A percentile compares a stretch with the other conserved stretches of the same genome.
Conservation (phyloP, 2,329 filamentous ascomycete species). For the Didymella keratinophila region DNA sequence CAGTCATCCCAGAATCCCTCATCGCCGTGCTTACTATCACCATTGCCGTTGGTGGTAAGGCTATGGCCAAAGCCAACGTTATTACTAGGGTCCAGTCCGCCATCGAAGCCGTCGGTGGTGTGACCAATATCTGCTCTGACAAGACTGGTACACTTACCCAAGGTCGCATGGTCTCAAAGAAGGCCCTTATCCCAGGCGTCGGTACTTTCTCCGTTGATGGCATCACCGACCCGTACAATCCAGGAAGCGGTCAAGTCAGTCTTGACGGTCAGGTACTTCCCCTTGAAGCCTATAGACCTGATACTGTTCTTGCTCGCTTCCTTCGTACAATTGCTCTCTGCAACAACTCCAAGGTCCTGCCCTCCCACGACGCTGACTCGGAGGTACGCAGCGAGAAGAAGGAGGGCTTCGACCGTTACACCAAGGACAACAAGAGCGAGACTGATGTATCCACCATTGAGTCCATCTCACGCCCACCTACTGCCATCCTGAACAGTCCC, state of each 20-base stretch:
- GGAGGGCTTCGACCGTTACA: slow-evolving; percentile 48
- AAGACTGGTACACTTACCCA: slow-evolving; percentile 53
- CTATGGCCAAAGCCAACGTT: slow-evolving; percentile 53
- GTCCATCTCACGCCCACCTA: slow-evolving; percentile 41
- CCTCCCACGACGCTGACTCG: slow-evolving; percentile 35
- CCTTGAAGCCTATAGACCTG: slow-evolving; percentile 34
- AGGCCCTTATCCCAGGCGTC: slow-evolving; percentile 48
- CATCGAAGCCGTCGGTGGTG: slow-evolving; percentile 52
- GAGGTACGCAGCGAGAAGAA: slow-evolving; percentile 62
- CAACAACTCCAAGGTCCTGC: slow-evolving; percentile 50
- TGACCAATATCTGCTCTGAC: slow-evolving; percentile 54
- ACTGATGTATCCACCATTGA: slow-evolving; percentile 44
- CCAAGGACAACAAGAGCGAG: slow-evolving; percentile 41
- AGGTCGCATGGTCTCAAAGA: slow-evolving; percentile 52
- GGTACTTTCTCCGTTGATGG: slow-evolving; percentile 45
- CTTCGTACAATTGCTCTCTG: slow-evolving; percentile 51
- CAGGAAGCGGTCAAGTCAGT: slow-evolving; percentile 44
- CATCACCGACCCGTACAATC: slow-evolving; percentile 48
- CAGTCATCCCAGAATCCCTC: slow-evolving; percentile 60
- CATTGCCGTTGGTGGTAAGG: slow-evolving; percentile 58
- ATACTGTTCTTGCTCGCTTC: slow-evolving; percentile 37
- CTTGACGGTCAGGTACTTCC: slow-evolving; percentile 40
- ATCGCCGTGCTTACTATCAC: slow-evolving; percentile 74
- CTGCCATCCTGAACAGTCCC: slow-evolving; percentile 31
- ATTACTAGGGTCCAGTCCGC: slow-evolving; percentile 51